Evolutionary conservation across 2,329 filamentous ascomycete species (phyloP), one percentile per base, ranked within the genome.

Genomic region (Aureobasidium sp.): DNA sequence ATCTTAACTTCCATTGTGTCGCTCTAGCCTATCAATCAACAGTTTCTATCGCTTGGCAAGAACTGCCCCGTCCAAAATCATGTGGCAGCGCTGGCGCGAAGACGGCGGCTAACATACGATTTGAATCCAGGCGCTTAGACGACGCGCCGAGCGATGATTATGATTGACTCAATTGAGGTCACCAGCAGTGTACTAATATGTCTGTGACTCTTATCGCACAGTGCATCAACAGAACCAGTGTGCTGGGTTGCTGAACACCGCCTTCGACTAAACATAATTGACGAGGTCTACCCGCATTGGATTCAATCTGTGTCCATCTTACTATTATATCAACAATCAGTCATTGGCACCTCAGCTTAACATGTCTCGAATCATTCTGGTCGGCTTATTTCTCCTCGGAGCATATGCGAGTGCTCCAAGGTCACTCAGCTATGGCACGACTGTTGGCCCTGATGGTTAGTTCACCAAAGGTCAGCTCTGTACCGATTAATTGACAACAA

Each of bases 371-470:
- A 3, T 55, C 4, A 8, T 55, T 12, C 17, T 32, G 23, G 20
- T 42, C 8, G 10, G 8, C 17, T 3, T 55, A 4, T 55, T 55
- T 26, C 7, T 15, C 37, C 20, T 42, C 9, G 26, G 36, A 20
- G 37, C 26, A 20, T 15, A 29, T 13, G 51, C 51, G 3, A 32
- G 37, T 42, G 36, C 29, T 47, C 53, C 53, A 20, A 46, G 53
- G n/a, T 39, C 53, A 23, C 41, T 57, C 10, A 36, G 37, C 15
- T 47, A 46, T 17, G 32, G 29, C n/a, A 37, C 47, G 15, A 13
- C 36, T 13, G 55, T 53, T 34, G 46, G 51, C n/a, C 51, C 56
- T 48, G 56, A 60, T 50, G 56, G 55, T 58, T 5, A 39, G 55
- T 27, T 8, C n/a, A 15, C 3, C 12, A 58, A 15, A n/a, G 17